Evolutionary conservation across 306 rosid species (phyloP).

Genomic region (Albizia julibrissin): DNA sequence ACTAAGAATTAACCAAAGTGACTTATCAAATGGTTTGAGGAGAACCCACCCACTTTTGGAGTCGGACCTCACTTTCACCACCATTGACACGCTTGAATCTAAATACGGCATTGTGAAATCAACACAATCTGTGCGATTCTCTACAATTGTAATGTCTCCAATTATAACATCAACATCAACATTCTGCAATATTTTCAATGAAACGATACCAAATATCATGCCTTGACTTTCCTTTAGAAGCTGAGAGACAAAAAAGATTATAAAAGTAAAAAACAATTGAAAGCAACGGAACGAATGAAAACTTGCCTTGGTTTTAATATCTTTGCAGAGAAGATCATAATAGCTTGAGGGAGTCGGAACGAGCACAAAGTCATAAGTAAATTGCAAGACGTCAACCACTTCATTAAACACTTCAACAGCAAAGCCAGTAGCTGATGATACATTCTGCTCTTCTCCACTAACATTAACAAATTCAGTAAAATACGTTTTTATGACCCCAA

Average conservation of each 20-base stretch:
- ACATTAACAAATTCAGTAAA: not conserved
- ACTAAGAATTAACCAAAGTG: not conserved
- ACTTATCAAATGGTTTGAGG: not conserved
- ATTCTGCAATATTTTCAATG: not conserved
- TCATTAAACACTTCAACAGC: not conserved
- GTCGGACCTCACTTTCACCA: not conserved
- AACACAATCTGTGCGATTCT: not conserved
- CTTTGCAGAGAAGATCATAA: not conserved
- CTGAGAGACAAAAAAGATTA: too few relatives aligned
- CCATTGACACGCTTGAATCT: not conserved
- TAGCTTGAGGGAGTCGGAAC: not conserved
- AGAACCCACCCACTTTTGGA: not conserved
- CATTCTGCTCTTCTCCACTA: not conserved
- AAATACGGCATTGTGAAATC: not conserved
- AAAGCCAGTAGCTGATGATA: not conserved
- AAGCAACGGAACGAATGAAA: not conserved
- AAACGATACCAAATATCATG: not conserved
- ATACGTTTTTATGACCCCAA: not conserved
- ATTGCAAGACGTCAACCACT: not conserved
- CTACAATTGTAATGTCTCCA: not conserved
- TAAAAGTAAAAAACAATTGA: not conserved
- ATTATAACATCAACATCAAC: not conserved
- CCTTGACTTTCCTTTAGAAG: too few relatives aligned
- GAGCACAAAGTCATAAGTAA: not conserved
- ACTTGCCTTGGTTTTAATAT: too few relatives aligned